These are phyloP conservation scores for Kondoa subrosea DNA, from an alignment of 768 basidiomycete genomes.

Conservation along the genomic window DNA sequence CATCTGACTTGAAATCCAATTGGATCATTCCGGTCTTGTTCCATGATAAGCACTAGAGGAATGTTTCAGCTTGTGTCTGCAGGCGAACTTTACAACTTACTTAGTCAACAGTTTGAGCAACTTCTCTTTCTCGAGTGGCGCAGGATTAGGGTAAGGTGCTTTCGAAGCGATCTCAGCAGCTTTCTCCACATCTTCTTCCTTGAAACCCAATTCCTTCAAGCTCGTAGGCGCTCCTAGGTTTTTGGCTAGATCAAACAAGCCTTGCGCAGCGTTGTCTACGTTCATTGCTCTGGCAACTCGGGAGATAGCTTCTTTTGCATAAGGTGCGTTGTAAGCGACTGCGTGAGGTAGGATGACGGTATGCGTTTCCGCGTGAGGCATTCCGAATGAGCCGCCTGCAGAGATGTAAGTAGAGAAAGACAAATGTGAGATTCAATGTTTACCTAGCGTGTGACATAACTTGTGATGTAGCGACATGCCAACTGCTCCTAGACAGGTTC, in stretches of 20 bases:
- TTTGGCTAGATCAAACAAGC: slow-evolving; percentile 28
- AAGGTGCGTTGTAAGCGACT: slow-evolving; percentile 36
- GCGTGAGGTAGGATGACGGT: slow-evolving; percentile 37
- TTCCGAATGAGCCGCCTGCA: slow-evolving; percentile 34
- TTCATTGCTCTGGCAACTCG: slow-evolving; percentile 32
- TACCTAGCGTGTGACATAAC: slow-evolving; percentile 32
- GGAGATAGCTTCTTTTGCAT: slow-evolving; percentile 30
- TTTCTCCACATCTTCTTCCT: slow-evolving; percentile 35
- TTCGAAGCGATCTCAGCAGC: slow-evolving; percentile 35
- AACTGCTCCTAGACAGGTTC: slow-evolving; percentile 33
- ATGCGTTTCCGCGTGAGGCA: slow-evolving; percentile 38
- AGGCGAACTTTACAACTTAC: not conserved
- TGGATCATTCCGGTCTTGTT: not conserved
- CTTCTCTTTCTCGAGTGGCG: slow-evolving; percentile 33
- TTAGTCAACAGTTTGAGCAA: slow-evolving; percentile 22
- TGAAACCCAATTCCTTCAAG: slow-evolving; percentile 36
- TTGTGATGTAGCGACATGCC: slow-evolving; percentile 37
- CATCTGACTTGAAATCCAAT: too few relatives aligned
- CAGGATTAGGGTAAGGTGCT: slow-evolving; percentile 36
- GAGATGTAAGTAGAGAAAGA: not conserved
- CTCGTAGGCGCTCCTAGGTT: slow-evolving; percentile 31
- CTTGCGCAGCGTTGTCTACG: slow-evolving; percentile 28
- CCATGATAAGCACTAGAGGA: not conserved
- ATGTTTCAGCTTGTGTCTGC: not conserved
- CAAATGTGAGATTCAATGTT: not conserved